phyloP scores from a whole-genome alignment of 2,329 filamentous ascomycete genomes.

The Aspergillus floridensis region DNA sequence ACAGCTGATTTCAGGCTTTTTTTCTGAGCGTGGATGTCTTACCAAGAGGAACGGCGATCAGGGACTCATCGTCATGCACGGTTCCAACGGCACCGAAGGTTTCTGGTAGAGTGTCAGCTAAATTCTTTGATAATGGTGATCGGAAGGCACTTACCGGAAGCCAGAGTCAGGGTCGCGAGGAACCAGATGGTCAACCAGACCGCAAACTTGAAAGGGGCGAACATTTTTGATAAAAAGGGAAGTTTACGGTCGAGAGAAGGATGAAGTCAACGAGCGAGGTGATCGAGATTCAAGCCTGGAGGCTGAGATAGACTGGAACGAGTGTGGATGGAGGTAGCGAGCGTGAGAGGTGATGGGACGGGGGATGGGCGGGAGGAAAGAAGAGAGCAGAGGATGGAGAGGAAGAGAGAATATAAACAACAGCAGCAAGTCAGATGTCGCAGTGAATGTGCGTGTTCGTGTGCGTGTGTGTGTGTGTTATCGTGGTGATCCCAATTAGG shows the following conservation, averaged over 20 bases:
- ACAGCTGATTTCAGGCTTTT: no score
- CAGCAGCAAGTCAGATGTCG: slow-evolving; percentile 3
- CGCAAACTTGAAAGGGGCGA: slow-evolving; percentile 13
- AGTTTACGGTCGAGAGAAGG: background rate
- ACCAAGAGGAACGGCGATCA: slow-evolving; percentile 2
- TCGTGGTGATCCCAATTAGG: slow-evolving; percentile 4
- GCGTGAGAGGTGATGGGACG: background rate
- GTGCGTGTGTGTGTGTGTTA: background rate
- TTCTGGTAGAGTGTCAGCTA: background rate
- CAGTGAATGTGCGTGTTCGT: background rate
- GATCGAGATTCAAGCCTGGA: background rate
- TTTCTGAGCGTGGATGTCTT: slow-evolving; percentile 3
- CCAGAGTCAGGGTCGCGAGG: slow-evolving; percentile 16
- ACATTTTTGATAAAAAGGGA: slow-evolving; percentile 4
- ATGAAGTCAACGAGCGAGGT: background rate
- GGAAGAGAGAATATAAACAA: slow-evolving; percentile 2
- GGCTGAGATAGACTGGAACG: background rate
- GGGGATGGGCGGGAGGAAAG: no score
- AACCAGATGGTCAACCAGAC: slow-evolving; percentile 23
- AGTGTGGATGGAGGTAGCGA: background rate
- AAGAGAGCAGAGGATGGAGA: background rate
- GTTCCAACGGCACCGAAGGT: background rate
- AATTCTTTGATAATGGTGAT: background rate
- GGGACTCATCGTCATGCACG: background rate
- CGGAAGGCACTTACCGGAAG: slow-evolving; percentile 20